Base-by-base conservation (phyloP, 306 rosid species). In the Abrus precatorius region DNA sequence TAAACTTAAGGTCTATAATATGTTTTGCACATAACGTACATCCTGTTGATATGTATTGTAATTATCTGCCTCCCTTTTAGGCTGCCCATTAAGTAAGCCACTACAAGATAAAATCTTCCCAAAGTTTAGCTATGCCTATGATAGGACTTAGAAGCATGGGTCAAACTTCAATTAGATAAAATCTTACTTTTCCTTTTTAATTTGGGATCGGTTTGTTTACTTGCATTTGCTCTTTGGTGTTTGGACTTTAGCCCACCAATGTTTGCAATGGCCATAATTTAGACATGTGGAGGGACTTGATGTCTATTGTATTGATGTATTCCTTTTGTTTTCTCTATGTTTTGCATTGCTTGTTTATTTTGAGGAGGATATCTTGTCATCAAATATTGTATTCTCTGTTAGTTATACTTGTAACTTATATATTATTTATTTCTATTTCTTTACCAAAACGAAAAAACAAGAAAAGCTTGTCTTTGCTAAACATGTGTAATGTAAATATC, bases 401-500 rank as follows among this genome's bases (percentile, higher is more conserved):
- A 57, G 8, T 27, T 40, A 8, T 30, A 2, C 53, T 20, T 54
- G 20, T 20, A 20, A 20, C 20, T 20, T 20, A 20, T 20, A 20
- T 20, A 20, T 20, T 20, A 20, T 20, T 20, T 20, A 20, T 20
- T 20, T 10, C n/a, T 54, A 41, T 53, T 52, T 20, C 20, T 27
- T 7, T 28, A 47, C 12, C 45, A 6, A 69, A 0, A 29, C 3
- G 47, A 2, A 54, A 52, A 12, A 9, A 44, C 13, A 4, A 10
- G 7, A 36, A 10, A 38, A 20, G 20, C 78, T 36, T 71, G n/a
- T 20, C n/a, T 72, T 54, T 78, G 6, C 14, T 7, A 32, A 47
- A 76, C 61, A 45, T 13, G 75, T 82, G 60, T 80, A 36, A 78
- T 74, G 43, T 61, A 20, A 70, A 67, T 71, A 49, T 82, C 70